Evolutionary conservation across 1,284 basidiomycete species (phyloP), one percentile per base, ranked within the genome.

Genomic region (Tilletia indica): DNA sequence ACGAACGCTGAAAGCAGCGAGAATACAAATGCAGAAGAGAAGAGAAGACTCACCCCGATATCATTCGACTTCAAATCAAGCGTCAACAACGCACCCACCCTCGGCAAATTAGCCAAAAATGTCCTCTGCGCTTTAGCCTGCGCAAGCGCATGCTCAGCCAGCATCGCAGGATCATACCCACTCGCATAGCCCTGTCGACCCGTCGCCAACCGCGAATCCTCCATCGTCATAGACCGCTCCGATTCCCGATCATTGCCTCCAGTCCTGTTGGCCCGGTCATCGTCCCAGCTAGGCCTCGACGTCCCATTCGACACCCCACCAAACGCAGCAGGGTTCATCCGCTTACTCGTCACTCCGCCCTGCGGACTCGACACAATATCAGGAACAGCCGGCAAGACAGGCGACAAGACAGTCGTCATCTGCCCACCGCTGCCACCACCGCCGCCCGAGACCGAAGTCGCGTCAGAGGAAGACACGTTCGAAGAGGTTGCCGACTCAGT

Each of bases 61-160:
- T 97, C 94, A 85, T 98, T 98, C 11, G 92, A 91, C 84, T 91
- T 91, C 74, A 99, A 86, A 87, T 98, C 96, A 72, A 98, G 86
- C 36, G 94, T 97, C 81, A 92, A 87, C 71, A 99, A 85, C 16
- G 90, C 90, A 3, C 95, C 95, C 12, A 97, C 86, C 58, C 93
- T 87, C 36, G 95, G 93, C 71, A 97, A 85, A 25, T 90, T 89
- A 78, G 95, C 77, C 58, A 78, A 34, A 42, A 83, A 78, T 21
- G 77, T 63, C 67, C 79, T 69, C 8, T 74, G 74, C 11, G 78
- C 73, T 68, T 77, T 80, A 11, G 78, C 78, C 25, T 75, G 75
- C 38, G 71, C 77, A 9, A 78, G 71, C 0, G 77, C 61, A 6
- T 64, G 61, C n/a, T 64, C 61, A 4, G 61, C 61, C 36, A 21